A percentile compares a stretch with the other conserved stretches of the same genome.
phyloP scores from a whole-genome alignment of 192 early-diverging fungal genomes.

The Coemansia sp. region DNA sequence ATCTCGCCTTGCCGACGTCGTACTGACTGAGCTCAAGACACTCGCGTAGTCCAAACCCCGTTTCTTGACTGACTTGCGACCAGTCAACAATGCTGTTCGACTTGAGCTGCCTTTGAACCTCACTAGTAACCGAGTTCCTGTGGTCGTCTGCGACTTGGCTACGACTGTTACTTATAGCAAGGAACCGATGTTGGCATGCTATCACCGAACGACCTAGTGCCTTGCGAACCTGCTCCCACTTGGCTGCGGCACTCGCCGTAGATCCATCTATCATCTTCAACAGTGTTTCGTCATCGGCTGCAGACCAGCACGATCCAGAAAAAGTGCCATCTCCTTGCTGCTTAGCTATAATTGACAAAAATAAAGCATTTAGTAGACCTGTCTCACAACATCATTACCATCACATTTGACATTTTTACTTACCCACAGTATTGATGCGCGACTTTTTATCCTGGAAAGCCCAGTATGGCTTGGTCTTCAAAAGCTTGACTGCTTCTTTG shows the following conservation, averaged over 20 bases:
- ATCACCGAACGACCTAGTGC: neutral
- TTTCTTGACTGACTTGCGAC: neutral
- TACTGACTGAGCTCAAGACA: constrained; percentile 18
- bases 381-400: neutral
- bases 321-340: neutral
- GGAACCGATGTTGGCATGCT: neutral
- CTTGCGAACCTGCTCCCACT: neutral
- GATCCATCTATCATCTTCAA: neutral
- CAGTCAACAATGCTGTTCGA: constrained; percentile 13
- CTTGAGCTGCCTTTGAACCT: neutral
- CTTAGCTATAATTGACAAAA: neutral
- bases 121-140: neutral
- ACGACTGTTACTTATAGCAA: neutral
- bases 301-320: neutral
- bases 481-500: neutral
- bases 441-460: neutral
- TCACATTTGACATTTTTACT: neutral
- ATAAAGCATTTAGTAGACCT: neutral
- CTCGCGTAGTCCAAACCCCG: neutral
- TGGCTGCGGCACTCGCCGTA: neutral
- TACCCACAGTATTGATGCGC: neutral
- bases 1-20: constrained; percentile 8
- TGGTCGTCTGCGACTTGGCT: neutral
- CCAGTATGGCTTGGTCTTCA: neutral
- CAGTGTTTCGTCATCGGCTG: neutral